Conservation (phyloP, 768 basidiomycete genomes). For the Boletus subcaerulescens region DNA sequence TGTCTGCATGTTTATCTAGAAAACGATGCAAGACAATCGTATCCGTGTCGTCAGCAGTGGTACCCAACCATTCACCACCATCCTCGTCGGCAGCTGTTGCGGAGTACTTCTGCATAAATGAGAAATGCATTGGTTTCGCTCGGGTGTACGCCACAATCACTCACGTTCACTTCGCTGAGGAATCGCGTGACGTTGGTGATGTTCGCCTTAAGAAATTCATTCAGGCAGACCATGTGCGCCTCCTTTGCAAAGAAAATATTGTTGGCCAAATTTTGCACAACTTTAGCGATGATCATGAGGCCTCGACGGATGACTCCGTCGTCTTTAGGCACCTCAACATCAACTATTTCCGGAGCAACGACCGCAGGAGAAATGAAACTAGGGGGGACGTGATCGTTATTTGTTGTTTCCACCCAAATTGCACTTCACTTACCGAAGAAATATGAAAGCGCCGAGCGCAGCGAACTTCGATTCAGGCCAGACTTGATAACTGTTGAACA, state of each 20-base stretch:
- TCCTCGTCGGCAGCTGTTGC: conserved; percentile 52
- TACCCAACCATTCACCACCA: conserved; percentile 68
- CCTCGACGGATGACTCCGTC: conserved; percentile 65
- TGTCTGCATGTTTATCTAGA: conserved; percentile 81
- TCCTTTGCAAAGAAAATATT: conserved; percentile 94
- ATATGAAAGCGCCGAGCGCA: conserved; percentile 88
- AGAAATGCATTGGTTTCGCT: background rate
- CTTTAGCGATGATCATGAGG: conserved; percentile 83
- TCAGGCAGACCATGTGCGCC: conserved; percentile 77
- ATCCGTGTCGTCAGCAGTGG: conserved; percentile 81
- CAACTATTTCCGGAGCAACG: conserved; percentile 80
- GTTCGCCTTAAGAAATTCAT: conserved; percentile 68
- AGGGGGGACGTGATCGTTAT: conserved; percentile 1
- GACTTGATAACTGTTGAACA: conserved; percentile 46
- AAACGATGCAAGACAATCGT: conserved; percentile 80
- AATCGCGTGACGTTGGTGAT: conserved; percentile 74
- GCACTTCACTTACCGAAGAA: conserved; percentile 59
- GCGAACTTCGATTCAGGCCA: conserved; percentile 82
- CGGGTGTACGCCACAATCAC: conserved; percentile 12
- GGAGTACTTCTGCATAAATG: conserved; percentile 39
- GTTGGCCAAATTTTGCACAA: conserved; percentile 91
- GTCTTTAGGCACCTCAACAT: conserved; percentile 73
- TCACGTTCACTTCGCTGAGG: conserved; percentile 70
- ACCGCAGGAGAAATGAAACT: conserved; percentile 93
- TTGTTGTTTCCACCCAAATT: background rate